These are phyloP conservation scores for Sophora flavescens DNA, from an alignment of 306 rosid species.

Conservation along the genomic window DNA sequence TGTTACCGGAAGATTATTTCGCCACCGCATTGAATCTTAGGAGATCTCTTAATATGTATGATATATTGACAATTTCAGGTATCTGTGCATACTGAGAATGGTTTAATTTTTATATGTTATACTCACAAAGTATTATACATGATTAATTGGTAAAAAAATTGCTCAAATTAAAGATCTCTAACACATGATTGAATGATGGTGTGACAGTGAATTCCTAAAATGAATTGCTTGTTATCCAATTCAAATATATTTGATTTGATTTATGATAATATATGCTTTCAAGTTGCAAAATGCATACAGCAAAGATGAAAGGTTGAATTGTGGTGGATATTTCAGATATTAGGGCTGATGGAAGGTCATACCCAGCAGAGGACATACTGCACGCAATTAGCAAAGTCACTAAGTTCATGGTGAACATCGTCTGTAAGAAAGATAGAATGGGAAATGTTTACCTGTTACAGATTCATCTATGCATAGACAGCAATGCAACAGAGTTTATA, in stretches of 20 bases:
- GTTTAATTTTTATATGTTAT: too few species aligned
- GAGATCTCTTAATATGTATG: neutral
- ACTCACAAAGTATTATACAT: neutral
- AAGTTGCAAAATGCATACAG: neutral
- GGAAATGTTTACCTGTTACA: neutral
- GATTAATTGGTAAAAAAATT: neutral
- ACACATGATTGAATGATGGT: neutral
- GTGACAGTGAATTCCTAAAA: neutral
- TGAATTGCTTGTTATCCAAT: neutral
- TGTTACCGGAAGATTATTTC: neutral
- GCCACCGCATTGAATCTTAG: neutral
- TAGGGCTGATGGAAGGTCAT: conserved; percentile 13
- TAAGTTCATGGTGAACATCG: neutral
- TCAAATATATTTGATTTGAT: neutral
- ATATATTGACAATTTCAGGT: neutral
- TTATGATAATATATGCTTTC: neutral
- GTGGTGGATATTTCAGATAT: neutral
- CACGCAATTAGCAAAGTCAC: neutral
- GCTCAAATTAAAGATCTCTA: neutral
- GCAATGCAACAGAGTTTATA: neutral
- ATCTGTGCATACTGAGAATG: neutral
- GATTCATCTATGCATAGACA: conserved; percentile 8
- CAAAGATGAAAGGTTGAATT: neutral
- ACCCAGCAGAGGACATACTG: neutral
- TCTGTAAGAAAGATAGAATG: neutral